Base-by-base conservation (phyloP, 2,329 filamentous ascomycete species). In the Venturia oleaginea region DNA sequence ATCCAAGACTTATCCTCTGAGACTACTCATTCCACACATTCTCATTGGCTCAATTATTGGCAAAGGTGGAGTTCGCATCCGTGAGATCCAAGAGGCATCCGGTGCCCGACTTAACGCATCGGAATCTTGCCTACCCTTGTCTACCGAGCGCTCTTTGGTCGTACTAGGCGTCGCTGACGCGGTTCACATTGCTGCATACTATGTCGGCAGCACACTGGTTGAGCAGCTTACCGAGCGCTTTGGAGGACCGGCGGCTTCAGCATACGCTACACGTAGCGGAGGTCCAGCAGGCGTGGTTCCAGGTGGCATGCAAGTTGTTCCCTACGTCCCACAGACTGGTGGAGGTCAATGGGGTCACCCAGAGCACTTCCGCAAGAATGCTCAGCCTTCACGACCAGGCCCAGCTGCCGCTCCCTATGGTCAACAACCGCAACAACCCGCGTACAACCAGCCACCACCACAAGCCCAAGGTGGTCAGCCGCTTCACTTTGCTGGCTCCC, bases 21-120 rank as follows among this genome's bases (percentile, higher is more conserved):
- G 94, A 70, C 86, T 99, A 61, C 86, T 99, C 64, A 91, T 99
- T 70, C 94, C 94, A 22, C 94, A 97, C 74, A 94, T 99, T 71
- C 84, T 99, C 65, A 99, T 99, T 71, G 94, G 94, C 62, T 97
- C 93, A 66, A 97, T 99, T 77, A 99, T 99, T 76, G 94, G 94
- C 72, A 99, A 99, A 81, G 91, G 89, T 68, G 94, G 94, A 69
- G 90, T 92, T 66, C 88, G 94, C 68, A 99, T 99, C 75, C 91
- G 94, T 69, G 94, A 99, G 79, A 99, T 99, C 67, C 94, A 99
- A 76, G 94, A 99, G 75, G 92, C 92, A 24, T 99, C 94, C 19
- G 95, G 95, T 66, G 94, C 94, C 63, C 89, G 95, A 67, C 84
- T 99, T 57, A 99, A 99, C 76, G 94, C 94, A 32, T 99, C 94